These are phyloP conservation scores for Debaryomyces coudertii DNA, from an alignment of 1,139 yeast species.

Conservation along the genomic window DNA sequence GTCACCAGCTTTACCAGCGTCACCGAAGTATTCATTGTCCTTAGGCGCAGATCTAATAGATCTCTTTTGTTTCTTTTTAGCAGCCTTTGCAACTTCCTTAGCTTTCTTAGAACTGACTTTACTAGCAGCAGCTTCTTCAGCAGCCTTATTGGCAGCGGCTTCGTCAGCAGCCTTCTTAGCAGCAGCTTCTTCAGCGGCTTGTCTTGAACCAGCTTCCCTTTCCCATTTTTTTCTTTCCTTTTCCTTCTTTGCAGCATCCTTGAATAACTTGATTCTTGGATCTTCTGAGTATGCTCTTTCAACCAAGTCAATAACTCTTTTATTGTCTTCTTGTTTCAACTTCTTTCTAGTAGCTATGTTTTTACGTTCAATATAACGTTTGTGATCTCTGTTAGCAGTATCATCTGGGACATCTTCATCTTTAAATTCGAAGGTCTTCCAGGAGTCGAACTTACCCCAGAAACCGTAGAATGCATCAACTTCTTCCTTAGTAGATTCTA, in stretches of 20 bases:
- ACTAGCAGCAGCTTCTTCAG: slow-evolving; percentile 70
- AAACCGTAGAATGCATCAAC: slow-evolving; percentile 88
- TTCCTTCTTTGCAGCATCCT: slow-evolving; percentile 92
- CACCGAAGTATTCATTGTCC: slow-evolving; percentile 85
- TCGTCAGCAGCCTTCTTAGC: slow-evolving; percentile 87
- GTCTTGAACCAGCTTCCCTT: slow-evolving; percentile 95
- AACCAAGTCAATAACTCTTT: slow-evolving; percentile 82
- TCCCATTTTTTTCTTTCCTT: slow-evolving; percentile 97
- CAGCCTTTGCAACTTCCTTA: slow-evolving; percentile 95
- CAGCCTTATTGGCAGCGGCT: slow-evolving; percentile 69
- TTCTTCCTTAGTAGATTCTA: slow-evolving; percentile 71
- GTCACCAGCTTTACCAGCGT: slow-evolving; percentile 62
- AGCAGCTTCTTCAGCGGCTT: slow-evolving; percentile 87
- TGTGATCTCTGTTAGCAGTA: slow-evolving; percentile 98
- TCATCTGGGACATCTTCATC: slow-evolving; percentile 99
- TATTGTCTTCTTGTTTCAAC: slow-evolving; percentile 97
- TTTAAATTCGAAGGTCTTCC: slow-evolving; percentile 97
- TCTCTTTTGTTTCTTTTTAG: slow-evolving; percentile 98
- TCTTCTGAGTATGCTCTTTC: slow-evolving; percentile 88
- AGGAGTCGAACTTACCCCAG: slow-evolving; percentile 96
- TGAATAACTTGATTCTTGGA: slow-evolving; percentile 92
- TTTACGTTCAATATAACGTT: slow-evolving; percentile 97
- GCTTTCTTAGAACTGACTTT: slow-evolving; percentile 82
- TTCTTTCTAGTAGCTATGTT: slow-evolving; percentile 95
- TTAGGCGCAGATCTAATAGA: slow-evolving; percentile 79